Percentiles rank a stretch among this genome's conserved stretches.
Conservation (phyloP, 495 filamentous ascomycete species). For the Xylaria curta region DNA sequence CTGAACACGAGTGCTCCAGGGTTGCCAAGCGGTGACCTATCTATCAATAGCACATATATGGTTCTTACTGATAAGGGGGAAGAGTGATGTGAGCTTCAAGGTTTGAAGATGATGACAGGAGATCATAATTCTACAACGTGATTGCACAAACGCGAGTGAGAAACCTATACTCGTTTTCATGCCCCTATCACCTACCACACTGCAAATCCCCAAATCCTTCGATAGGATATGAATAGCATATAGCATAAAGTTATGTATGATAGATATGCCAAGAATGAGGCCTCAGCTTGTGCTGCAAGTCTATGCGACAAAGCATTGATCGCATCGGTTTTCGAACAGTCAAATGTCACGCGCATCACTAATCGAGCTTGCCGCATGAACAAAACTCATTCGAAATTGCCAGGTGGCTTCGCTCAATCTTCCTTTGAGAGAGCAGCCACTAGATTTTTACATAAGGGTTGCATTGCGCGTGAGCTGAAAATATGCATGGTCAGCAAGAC, state of each 20-base stretch:
- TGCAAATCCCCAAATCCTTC: slow-evolving; percentile 15
- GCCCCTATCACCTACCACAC: background rate
- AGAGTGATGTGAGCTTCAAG: background rate
- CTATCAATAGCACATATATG: slow-evolving; percentile 22
- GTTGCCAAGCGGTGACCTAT: background rate
- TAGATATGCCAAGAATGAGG: background rate
- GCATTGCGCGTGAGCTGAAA: slow-evolving; percentile 24
- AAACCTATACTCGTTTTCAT: background rate
- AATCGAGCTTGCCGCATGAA: background rate
- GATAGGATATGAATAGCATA: background rate
- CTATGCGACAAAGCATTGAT: background rate
- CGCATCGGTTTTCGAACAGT: background rate
- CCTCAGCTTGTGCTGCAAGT: background rate
- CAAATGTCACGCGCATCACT: background rate
- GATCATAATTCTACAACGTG: background rate
- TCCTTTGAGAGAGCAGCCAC: background rate
- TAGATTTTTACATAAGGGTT: slow-evolving; percentile 5
- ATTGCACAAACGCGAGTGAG: slow-evolving; percentile 12
- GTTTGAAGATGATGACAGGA: slow-evolving; percentile 24
- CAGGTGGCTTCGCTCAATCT: background rate
- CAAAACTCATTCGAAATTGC: background rate
- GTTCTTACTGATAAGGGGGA: slow-evolving; percentile 1
- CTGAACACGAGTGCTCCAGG: background rate
- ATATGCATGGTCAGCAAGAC: slow-evolving; percentile 24
- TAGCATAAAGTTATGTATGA: slow-evolving; percentile 12